These are phyloP conservation scores for Coemansia brasiliensis DNA, from an alignment of 192 early-diverging fungal genomes.

Conservation along the genomic window DNA sequence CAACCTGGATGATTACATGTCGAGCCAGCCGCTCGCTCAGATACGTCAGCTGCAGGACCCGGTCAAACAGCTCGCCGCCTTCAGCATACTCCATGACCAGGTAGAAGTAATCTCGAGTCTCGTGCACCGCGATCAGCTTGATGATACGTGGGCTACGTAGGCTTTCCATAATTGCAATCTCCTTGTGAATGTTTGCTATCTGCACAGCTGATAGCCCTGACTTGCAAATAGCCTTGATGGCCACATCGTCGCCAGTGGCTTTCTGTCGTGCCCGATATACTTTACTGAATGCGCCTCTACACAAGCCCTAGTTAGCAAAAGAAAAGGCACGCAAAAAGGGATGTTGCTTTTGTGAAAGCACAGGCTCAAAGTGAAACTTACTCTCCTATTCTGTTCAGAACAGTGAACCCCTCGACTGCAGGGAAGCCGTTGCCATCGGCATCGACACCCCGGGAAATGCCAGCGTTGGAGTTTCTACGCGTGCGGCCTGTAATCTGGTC, in stretches of 20 bases:
- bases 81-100: constrained; percentile 78
- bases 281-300: constrained; percentile 83
- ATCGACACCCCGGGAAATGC: constrained; percentile 22
- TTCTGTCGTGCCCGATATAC: constrained; percentile 70
- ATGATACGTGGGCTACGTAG: constrained; percentile 78
- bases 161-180: constrained; percentile 82
- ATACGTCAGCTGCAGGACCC: constrained; percentile 79
- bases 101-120: constrained; percentile 76
- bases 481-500: constrained; percentile 13
- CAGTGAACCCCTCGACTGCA: constrained; percentile 50
- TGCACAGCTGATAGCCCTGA: constrained; percentile 68
- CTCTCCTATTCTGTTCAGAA: constrained; percentile 45
- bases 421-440: constrained; percentile 36
- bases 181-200: constrained; percentile 83
- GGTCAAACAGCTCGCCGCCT: constrained; percentile 92
- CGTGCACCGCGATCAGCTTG: constrained; percentile 69
- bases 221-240: constrained; percentile 83
- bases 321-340: too few relatives aligned
- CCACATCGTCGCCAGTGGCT: constrained; percentile 65
- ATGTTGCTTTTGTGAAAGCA: background rate
- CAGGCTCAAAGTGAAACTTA: constrained; percentile 14
- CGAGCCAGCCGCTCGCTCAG: constrained; percentile 76
- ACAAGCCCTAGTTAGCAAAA: background rate
- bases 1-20: constrained; percentile 85
- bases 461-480: constrained; percentile 46